Conservation (phyloP, 164 flowering plant genomes). For the Cinnamomum micranthum region DNA sequence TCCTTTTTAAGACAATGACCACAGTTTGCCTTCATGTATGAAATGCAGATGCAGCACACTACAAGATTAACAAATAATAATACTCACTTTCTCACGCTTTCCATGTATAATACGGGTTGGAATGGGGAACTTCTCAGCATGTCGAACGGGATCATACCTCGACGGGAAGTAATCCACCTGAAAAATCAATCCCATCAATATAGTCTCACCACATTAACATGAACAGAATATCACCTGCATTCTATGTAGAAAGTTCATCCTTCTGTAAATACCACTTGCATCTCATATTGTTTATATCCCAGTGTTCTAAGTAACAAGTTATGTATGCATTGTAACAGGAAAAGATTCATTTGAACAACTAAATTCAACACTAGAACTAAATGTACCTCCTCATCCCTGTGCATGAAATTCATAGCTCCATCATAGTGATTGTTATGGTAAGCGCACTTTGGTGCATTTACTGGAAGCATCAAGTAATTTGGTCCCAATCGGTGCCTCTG, state of each 20-base stretch:
- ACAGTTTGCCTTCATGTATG: neutral
- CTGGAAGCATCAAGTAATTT: constrained; percentile 84
- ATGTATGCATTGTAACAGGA: neutral
- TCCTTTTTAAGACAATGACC: neutral
- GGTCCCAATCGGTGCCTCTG: constrained; percentile 93
- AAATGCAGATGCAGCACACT: neutral
- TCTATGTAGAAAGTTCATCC: neutral
- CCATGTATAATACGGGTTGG: constrained; percentile 49
- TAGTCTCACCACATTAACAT: neutral
- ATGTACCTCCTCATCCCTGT: constrained; percentile 87
- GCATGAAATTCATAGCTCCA: constrained; percentile 91
- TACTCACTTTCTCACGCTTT: constrained; percentile 76
- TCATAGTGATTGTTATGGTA: constrained; percentile 89
- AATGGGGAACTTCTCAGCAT: constrained; percentile 77
- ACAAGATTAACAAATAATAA: neutral
- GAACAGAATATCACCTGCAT: neutral
- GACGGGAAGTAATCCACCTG: constrained; percentile 98
- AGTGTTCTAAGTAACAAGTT: neutral
- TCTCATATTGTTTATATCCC: neutral
- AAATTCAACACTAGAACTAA: neutral
- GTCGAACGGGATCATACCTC: constrained; percentile 75
- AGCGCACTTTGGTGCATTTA: constrained; percentile 75
- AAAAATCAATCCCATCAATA: constrained; percentile 4
- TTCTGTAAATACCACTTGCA: neutral
- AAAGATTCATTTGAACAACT: neutral